Base-by-base conservation (phyloP, 2,329 filamentous ascomycete genomes). In the Exutisphaerella laricina region DNA sequence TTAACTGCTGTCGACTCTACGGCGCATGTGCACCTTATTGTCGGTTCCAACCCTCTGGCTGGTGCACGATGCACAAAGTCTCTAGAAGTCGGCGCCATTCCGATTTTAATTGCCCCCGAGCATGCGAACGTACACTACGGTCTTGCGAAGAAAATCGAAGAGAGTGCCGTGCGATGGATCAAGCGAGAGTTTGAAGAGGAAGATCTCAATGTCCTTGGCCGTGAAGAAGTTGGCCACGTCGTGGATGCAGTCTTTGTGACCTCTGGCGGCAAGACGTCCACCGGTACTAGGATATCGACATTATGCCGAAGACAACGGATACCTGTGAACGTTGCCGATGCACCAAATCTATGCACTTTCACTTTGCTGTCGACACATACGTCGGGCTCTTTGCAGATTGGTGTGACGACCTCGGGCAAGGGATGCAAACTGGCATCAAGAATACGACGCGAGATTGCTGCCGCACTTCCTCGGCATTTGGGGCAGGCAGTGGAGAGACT, bases 221-320 rank as follows among this genome's bases (percentile, higher is more conserved):
- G 92, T 39, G 74, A 79, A 29, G 87, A 94, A 45, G 82, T 95
- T 7, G 81, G 78, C 49, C 61, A 69, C 41, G 79, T 94, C 4
- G 90, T 95, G 12, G 92, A 98, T 64, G 85, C 85, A 42, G 92
- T 98, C 28, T 97, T 97, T 65, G 81, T 97, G 26, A 95, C 88
- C 1, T 59, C 71, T 17, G 72, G 72, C 28, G 68, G 69, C 26
- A 73, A 67, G 48, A 66, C 73, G 63, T 68, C 53, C 56, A 61
- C 70, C 54, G 64, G 71, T 43, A 66, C 74, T 20, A 78, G 79
- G 50, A 84, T 96, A 50, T 87, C 87, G 0, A 72, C 70, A 4
- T 71, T 89, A 3, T 97, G 92, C 69, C 79, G 75, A 46, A 77
- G 83, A 34, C 73, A 89, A 48, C 80, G 92, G 32, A 92, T 98